Conservation (phyloP, 192 early-diverging fungal species). For the Obelidium mucronatum region DNA sequence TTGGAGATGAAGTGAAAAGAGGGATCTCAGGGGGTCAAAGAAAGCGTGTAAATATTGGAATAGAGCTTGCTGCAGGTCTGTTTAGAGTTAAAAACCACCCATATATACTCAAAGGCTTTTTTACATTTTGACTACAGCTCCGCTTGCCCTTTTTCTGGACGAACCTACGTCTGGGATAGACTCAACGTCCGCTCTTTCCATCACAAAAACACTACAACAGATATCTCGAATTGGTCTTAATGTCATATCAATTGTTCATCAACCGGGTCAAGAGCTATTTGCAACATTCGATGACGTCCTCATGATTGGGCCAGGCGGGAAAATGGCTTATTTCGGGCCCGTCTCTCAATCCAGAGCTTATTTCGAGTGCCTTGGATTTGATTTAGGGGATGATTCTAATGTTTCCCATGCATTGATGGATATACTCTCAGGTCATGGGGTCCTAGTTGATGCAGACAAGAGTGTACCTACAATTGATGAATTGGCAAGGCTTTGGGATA, state of each 20-base stretch:
- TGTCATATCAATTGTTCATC: slow-evolving; percentile 81
- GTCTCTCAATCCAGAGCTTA: slow-evolving; percentile 18
- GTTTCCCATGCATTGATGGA: slow-evolving; percentile 52
- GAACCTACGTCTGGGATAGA: slow-evolving; percentile 86
- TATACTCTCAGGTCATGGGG: slow-evolving; percentile 20
- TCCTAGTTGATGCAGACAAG: not conserved
- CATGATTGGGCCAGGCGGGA: slow-evolving; percentile 73
- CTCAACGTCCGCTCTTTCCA: slow-evolving; percentile 69
- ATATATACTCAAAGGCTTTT: too few relatives aligned
- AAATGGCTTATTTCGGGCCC: slow-evolving; percentile 55
- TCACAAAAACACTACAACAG: slow-evolving; percentile 76
- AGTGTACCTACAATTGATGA: slow-evolving; percentile 12
- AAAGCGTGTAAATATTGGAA: slow-evolving; percentile 79
- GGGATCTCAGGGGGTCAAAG: slow-evolving; percentile 90
- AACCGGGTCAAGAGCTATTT: slow-evolving; percentile 79
- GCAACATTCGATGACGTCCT: slow-evolving; percentile 76
- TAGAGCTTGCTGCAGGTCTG: slow-evolving; percentile 74
- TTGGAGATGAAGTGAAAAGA: slow-evolving; percentile 71
- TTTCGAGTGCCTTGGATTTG: slow-evolving; percentile 34
- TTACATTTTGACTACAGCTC: slow-evolving; percentile 44
- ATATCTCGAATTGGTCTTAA: slow-evolving; percentile 67
- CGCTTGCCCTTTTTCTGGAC: slow-evolving; percentile 84
- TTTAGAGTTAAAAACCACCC: too few relatives aligned
- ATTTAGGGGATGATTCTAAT: slow-evolving; percentile 25
- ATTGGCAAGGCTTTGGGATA: slow-evolving; percentile 16